Base-by-base conservation (phyloP, 129 eudicot genomes). In the Flaveria sonorensis region DNA sequence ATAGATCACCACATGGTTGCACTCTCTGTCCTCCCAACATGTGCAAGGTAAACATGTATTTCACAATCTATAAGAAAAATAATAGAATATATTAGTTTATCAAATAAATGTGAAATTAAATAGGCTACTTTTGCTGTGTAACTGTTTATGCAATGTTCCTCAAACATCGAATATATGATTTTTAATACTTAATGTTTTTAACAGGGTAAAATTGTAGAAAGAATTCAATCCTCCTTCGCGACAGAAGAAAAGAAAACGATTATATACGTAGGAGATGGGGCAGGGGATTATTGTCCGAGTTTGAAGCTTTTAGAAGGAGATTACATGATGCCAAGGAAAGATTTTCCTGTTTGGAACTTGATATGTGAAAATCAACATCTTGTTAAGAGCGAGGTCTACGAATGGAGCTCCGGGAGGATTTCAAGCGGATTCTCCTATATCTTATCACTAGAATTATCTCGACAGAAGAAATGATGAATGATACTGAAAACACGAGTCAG, bases 1-100 rank as follows among this genome's bases (percentile, higher is more conserved):
- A 66, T 19, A 71, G 63, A 6, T 70, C 88, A 14, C 70, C 90
- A 9, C 98, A 93, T 77, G 89, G 88, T 51, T 93, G 98, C 76
- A 67, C 3, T 21, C 89, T 73, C 40, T 93, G 98, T 56, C 97
- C 97, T 80, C 96, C 97, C 4, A 93, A 93, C 85, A 90, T 93
- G 98, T 93, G 98, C 86, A 93, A 94, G 98, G 98, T 92, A 88
- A 9, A 32, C 16, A 51, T 7, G 6, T 51, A 64, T 51, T 30
- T 19, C n/a, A 62, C 16, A 48, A 2, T 64, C 5, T 46, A 43
- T 9, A 7, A 7, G 0, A 43, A 43, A 43, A 43, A 8, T 43
- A 43, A 9, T 43, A 43, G 39, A 32, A 0, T 32, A 32, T 32
- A 4, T 32, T 4, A 0, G 39, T 32, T 32, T 32, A 32, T 32